Evolutionary conservation across 768 basidiomycete genomes (phyloP), one percentile per base, ranked within the genome.

Genomic region (Leccinellum albellum): DNA sequence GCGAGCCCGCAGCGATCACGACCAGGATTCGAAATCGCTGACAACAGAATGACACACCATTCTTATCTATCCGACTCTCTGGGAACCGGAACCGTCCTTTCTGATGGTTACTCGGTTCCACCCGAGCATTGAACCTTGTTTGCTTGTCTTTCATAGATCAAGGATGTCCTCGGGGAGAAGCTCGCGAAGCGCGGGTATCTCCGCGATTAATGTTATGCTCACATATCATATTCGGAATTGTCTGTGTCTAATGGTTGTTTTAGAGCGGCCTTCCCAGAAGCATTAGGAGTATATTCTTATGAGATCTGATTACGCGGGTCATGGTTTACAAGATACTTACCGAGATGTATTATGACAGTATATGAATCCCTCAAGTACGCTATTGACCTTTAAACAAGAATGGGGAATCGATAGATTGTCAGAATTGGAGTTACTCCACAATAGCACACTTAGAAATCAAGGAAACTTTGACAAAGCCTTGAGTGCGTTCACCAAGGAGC

Each of bases 371-470:
- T 32, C 15, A 21, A 15, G 4, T 15, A 6, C 6, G 21, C 13
- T 9, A 14, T 17, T 21, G 45, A 29, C 35, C 6, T n/a, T 50
- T 13, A 2, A 45, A 23, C 51, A 28, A 15, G 1, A 21, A 17
- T 10, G 9, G 5, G 1, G 4, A 26, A 6, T 26, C 26, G 26
- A 26, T 26, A 6, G 20, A 9, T 10, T 10, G 7, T 10, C 21
- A 21, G 33, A 33, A 29, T 10, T 17, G 20, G 9, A 5, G 10
- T 21, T 13, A n/a, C n/a, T 26, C 6, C n/a, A 12, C 7, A 32
- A 40, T 40, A 57, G 71, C 74, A 28, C 75, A 85, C 49, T 57
- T 88, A 21, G 78, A 74, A 42, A 73, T 70, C 23, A 80, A 82
- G 4, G 37, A 40, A 40, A 31, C 28, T 1, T 28, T 28, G 28